A percentile compares a stretch with the other conserved stretches of the same genome.
phyloP scores from a whole-genome alignment of 345 rosid genomes.

The Bruguiera sexangula region DNA sequence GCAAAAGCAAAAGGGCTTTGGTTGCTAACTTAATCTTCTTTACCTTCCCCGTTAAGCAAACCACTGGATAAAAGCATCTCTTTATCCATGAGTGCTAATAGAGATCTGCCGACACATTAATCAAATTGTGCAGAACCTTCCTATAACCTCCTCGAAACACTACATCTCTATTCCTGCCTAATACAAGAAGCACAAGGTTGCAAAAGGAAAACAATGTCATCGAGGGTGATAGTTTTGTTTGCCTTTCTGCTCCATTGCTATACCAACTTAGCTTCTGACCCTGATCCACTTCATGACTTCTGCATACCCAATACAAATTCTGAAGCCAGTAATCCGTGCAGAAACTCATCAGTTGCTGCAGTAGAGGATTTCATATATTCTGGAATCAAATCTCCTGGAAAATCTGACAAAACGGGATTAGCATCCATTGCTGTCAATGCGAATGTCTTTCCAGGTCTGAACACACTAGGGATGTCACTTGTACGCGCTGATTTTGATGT shows the following conservation, averaged over 20 bases:
- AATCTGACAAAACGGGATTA: constrained; percentile 49
- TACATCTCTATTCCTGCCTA: not conserved
- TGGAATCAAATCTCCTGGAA: constrained; percentile 51
- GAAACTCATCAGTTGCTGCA: constrained; percentile 55
- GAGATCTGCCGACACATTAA: not conserved
- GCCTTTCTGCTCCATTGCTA: constrained; percentile 21
- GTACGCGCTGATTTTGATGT: constrained; percentile 68
- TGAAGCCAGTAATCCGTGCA: constrained; percentile 39
- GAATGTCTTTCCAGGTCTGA: constrained; percentile 63
- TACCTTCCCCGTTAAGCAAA: constrained; percentile 34
- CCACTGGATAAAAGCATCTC: not conserved
- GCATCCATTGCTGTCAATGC: constrained; percentile 57
- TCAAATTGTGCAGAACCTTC: not conserved
- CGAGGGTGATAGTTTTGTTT: constrained; percentile 14
- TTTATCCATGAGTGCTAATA: not conserved
- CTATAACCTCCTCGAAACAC: not conserved
- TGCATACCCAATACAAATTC: constrained; percentile 43
- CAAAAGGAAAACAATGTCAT: constrained; percentile 17
- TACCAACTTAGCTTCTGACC: constrained; percentile 54
- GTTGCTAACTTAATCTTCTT: constrained; percentile 21
- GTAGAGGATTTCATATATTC: constrained; percentile 65
- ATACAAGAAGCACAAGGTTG: not conserved
- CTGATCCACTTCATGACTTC: constrained; percentile 76
- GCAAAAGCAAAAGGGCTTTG: constrained; percentile 6
- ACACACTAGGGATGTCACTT: constrained; percentile 65